Evolutionary conservation across 306 rosid species (phyloP).

Genomic region (Carpinus viminea): DNA sequence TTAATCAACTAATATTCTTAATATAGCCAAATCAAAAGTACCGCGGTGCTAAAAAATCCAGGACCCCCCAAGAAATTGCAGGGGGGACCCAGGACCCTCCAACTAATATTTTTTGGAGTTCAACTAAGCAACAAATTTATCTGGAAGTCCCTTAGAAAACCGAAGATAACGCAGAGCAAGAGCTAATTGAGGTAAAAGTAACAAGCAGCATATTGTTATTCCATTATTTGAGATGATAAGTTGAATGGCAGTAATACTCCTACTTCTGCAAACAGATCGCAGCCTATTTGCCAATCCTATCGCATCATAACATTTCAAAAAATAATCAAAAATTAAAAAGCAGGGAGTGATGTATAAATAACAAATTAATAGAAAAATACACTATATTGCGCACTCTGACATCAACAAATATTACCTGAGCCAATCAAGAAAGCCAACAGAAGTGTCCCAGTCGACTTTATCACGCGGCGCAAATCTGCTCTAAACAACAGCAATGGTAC

Average conservation of each 20-base stretch:
- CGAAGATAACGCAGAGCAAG: not conserved
- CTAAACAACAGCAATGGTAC: slow-evolving; percentile 66
- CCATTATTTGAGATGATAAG: not conserved
- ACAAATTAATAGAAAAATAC: not conserved
- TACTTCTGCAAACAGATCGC: not conserved
- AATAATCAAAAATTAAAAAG: not conserved
- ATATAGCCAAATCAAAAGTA: not conserved
- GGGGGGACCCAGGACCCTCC: too few species aligned
- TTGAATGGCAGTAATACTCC: not conserved
- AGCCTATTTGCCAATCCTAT: not conserved
- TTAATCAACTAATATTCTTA: not conserved
- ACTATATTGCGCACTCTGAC: not conserved
- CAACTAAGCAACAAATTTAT: not conserved
- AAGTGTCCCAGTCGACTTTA: slow-evolving; percentile 70
- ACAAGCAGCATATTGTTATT: not conserved
- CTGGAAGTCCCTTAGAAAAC: not conserved
- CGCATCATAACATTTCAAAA: not conserved
- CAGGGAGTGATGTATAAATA: not conserved
- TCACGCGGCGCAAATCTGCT: slow-evolving; percentile 73
- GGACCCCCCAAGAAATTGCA: too few species aligned
- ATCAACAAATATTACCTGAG: slow-evolving; percentile 45
- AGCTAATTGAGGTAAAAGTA: not conserved
- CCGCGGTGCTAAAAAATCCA: not conserved
- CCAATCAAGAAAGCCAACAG: slow-evolving; percentile 78
- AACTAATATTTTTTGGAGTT: too few species aligned